phyloP scores from a whole-genome alignment of 306 rosid genomes.

The Alnus rubra region DNA sequence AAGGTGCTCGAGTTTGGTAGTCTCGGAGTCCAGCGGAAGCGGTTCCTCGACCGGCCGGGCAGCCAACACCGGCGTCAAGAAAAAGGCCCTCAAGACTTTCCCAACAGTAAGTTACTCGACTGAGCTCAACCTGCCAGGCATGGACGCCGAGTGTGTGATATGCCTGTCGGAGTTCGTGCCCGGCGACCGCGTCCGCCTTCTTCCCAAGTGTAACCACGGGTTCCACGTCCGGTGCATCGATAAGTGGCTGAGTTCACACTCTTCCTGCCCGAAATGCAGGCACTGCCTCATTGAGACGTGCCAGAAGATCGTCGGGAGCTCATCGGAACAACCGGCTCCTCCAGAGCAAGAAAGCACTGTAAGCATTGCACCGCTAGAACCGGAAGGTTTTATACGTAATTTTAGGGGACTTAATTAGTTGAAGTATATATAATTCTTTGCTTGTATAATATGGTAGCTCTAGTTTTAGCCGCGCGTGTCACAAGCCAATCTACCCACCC shows the following conservation, averaged over 20 bases:
- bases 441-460: not conserved
- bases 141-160: conserved; percentile 74
- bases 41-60: conserved; percentile 6
- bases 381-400: conserved; percentile 53
- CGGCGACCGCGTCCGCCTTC: conserved; percentile 65
- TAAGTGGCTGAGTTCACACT: conserved; percentile 83
- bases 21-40: conserved; percentile 21
- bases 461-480: too few species aligned
- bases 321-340: conserved; percentile 29
- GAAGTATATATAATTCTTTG: not conserved
- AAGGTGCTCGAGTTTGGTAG: conserved; percentile 57
- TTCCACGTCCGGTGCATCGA: conserved; percentile 86
- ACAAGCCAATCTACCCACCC: conserved; percentile 12
- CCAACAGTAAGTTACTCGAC: conserved; percentile 52
- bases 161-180: conserved; percentile 66
- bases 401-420: conserved; percentile 50
- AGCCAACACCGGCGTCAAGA: conserved; percentile 62
- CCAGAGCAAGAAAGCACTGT: conserved; percentile 43
- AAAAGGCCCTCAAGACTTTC: conserved; percentile 77
- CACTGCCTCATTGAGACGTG: conserved; percentile 77
- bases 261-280: conserved; percentile 92
- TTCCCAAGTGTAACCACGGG: conserved; percentile 87
- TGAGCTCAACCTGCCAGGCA: conserved; percentile 49
- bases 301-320: conserved; percentile 65
- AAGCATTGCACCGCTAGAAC: conserved; percentile 54